Conservation (phyloP, 805 yeast genomes). For the Naumovozyma dairenensis region DNA sequence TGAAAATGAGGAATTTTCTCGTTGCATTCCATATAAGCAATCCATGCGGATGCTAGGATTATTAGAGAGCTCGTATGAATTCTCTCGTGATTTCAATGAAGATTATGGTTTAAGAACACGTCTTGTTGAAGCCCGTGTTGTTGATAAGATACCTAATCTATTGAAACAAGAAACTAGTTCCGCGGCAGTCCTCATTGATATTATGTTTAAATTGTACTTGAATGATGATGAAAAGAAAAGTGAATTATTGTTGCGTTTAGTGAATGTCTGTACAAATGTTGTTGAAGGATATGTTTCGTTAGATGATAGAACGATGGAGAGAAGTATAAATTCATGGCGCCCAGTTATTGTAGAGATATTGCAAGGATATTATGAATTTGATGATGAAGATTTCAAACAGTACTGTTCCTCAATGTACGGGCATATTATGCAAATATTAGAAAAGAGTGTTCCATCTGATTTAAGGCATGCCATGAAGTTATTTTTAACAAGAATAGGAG, state of each 20-base stretch:
- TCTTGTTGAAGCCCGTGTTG: constrained; percentile 84
- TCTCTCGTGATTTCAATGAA: constrained; percentile 80
- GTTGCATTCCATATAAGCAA: constrained; percentile 54
- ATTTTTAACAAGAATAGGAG: constrained; percentile 50
- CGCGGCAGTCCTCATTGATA: constrained; percentile 74
- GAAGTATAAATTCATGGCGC: constrained; percentile 77
- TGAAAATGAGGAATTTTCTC: constrained; percentile 59
- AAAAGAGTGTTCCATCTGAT: constrained; percentile 51
- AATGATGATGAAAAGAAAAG: constrained; percentile 38
- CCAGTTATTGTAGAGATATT: constrained; percentile 86
- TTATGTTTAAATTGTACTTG: constrained; percentile 65
- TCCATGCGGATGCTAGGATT: constrained; percentile 50
- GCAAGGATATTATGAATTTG: constrained; percentile 72
- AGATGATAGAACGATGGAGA: constrained; percentile 64
- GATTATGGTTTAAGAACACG: constrained; percentile 82
- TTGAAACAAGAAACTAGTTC: constrained; percentile 86
- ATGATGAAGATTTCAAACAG: constrained; percentile 55
- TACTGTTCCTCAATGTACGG: constrained; percentile 54
- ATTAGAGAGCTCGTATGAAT: constrained; percentile 61
- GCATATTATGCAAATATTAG: constrained; percentile 47
- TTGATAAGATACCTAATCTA: constrained; percentile 84
- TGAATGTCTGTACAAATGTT: constrained; percentile 64
- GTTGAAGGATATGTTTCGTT: constrained; percentile 59
- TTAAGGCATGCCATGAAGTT: constrained; percentile 50
- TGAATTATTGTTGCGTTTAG: constrained; percentile 35